Evolutionary conservation across 305 asterid genomes (phyloP).

Genomic region (Fraxinus baroniana): DNA sequence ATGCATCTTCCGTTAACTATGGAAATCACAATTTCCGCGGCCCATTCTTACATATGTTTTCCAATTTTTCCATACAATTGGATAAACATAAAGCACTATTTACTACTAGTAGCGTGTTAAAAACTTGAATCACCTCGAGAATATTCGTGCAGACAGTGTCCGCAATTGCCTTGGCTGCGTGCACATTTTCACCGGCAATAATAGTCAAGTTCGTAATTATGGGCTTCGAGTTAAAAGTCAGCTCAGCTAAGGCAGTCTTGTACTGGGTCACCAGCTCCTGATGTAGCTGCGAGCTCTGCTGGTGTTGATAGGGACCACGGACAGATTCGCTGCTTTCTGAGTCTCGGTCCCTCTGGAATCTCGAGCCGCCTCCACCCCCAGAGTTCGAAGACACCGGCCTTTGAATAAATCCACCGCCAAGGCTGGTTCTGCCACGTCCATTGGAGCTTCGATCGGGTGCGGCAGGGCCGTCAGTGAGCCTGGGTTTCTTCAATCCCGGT

Average conservation of each 20-base stretch:
- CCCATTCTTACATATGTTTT: constrained; percentile 28
- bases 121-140: constrained; percentile 74
- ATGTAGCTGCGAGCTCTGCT: constrained; percentile 43
- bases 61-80: constrained; percentile 20
- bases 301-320: constrained; percentile 54
- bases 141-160: constrained; percentile 65
- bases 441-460: constrained; percentile 56
- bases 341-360: constrained; percentile 43
- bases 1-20: background rate
- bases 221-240: constrained; percentile 86
- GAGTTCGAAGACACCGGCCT: constrained; percentile 40
- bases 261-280: constrained; percentile 79
- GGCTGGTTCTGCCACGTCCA: constrained; percentile 34
- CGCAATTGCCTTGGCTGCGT: constrained; percentile 78
- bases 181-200: constrained; percentile 84
- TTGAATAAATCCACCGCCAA: constrained; percentile 34
- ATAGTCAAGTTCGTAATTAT: constrained; percentile 86
- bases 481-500: constrained; percentile 76
- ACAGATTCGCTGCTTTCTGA: constrained; percentile 49
- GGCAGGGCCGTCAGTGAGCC: constrained; percentile 51
- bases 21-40: constrained; percentile 17
- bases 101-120: constrained; percentile 27
- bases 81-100: constrained; percentile 25
- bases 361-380: constrained; percentile 31
- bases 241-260: constrained; percentile 74